Evolutionary conservation across 495 filamentous ascomycete genomes (phyloP), one percentile per base, ranked within the genome.

Genomic region (Penicillium goetzii): DNA sequence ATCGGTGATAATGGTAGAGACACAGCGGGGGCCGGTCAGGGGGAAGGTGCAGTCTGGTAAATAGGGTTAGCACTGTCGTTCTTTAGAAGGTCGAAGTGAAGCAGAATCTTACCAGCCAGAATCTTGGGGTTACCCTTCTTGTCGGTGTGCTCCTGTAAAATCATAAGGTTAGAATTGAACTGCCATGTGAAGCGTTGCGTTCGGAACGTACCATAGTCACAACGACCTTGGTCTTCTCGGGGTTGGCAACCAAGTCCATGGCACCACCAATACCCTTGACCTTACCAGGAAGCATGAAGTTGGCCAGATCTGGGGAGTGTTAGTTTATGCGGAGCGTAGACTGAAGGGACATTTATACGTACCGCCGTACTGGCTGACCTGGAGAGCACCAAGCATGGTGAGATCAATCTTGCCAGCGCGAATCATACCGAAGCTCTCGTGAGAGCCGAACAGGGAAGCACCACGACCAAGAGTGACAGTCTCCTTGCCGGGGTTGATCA

Each of bases 381-480:
- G 92, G 86, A 97, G 92, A 41, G 92, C 92, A 57, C 92, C 92
- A 17, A 97, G 82, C 71, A 97, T 95, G 30, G 92, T 94, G 47
- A 97, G 79, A 77, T 97, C 88, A 72, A 97, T 90, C 52, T 90
- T 84, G n/a, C 92, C 92, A 70, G 86, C 86, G 61, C 92, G 84
- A 67, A 97, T 96, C 92, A 97, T 97, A 71, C 91, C 92, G 74
- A 97, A 97, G 72, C 85, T 89, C 82, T 97, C 92, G 64, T 94
- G 90, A 60, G 85, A 89, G 43, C 91, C 91, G 66, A 97, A 97
- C 34, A 90, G 83, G 12, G 89, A 84, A 3, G 92, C 91, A 54
- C 92, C 92, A 1, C 85, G 82, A 49, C 84, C 82, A 23, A 97
- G 82, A 11, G 92, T 96, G 10, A 97, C 92, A 4, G 92, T 97